Base-by-base conservation (phyloP, 768 basidiomycete genomes). In the Kwoniella botswanensis region DNA sequence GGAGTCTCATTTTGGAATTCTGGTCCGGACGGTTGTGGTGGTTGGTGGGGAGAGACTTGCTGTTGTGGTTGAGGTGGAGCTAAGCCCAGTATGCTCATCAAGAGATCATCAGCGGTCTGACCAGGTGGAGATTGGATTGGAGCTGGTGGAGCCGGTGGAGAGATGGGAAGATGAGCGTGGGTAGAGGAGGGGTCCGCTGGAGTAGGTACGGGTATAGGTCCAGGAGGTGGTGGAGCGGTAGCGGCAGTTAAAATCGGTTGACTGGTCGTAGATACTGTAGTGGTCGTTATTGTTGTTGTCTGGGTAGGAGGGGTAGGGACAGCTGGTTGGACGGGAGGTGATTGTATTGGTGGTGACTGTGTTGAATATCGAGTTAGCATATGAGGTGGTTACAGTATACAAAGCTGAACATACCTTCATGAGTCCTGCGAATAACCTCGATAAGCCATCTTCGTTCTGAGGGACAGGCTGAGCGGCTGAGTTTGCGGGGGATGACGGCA, bases 51-150 rank as follows among this genome's bases (percentile, higher is more conserved):
- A 35, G 35, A 35, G 35, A 7, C 35, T 35, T 65, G 63, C 26
- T 65, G 52, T 15, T 43, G 63, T 18, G 22, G 29, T 50, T 17
- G 67, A 21, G 53, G 35, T 24, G 68, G 64, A 61, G 63, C 35
- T 55, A 73, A 54, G 10, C 76, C 79, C 15, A 80, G 64, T 7
- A 80, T 74, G 42, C 71, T 73, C 58, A 69, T 76, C 13, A 80
- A 65, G 17, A 80, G 70, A 63, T 80, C 76, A 29, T 76, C 75
- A 4, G 74, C 79, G 4, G 76, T 79, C 52, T 79, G 74, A n/a
- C 78, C 78, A 10, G 78, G 78, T 21, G 74, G 76, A 18, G 63
- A 64, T 54, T 71, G 46, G 42, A 63, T 29, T 15, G 22, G 60
- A 6, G 65, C 64, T 3, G 65, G 68, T 17, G 73, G 71, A 9